Evolutionary conservation across 2,329 filamentous ascomycete species (phyloP), one percentile per base, ranked within the genome.

Genomic region (Emericellopsis cladophorae): DNA sequence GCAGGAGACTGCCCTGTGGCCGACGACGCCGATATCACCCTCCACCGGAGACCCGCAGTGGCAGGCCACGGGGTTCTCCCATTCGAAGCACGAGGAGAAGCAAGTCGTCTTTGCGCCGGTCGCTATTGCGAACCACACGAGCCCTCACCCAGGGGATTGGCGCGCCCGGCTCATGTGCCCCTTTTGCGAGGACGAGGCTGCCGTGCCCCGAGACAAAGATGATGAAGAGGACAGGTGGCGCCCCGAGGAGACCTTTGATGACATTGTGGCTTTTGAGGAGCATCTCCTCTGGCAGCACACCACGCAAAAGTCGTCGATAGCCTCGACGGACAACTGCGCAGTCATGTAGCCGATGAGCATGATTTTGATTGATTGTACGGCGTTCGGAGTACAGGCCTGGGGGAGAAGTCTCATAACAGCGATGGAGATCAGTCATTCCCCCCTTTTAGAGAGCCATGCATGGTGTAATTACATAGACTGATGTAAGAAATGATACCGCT

Each of bases 261-360:
- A 66, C 46, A 52, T 79, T 36, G 56, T 53, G 14, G 59, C 60
- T 14, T 67, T 77, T 31, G 67, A 68, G 52, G 66, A 68, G 44
- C 74, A 79, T 47, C 59, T 79, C 23, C 69, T 70, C 48, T 78
- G 74, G 74, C 61, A 66, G 45, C 74, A 78, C 46, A 64, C 62
- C 5, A 22, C 33, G n/a, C 10, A 32, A 16, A 16, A 32, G 31
- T n/a, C 16, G 12, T 14, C 16, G 11, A 37, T 61, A 31, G 55
- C 59, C 2, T 48, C 54, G 35, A 49, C 55, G 32, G 54, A 57
- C 21, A 68, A 53, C 29, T 77, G 73, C 47, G 47, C 43, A 36
- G 48, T 72, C 36, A 72, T 73, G 68, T 72, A 37, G 33, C 36
- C 16, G 57, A 54, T 15, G 40, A 26, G 32, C 16, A 18, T 31